A percentile compares a stretch with the other conserved stretches of the same genome.
phyloP scores from a whole-genome alignment of 2,329 filamentous ascomycete genomes.

The Fusarium coicis region DNA sequence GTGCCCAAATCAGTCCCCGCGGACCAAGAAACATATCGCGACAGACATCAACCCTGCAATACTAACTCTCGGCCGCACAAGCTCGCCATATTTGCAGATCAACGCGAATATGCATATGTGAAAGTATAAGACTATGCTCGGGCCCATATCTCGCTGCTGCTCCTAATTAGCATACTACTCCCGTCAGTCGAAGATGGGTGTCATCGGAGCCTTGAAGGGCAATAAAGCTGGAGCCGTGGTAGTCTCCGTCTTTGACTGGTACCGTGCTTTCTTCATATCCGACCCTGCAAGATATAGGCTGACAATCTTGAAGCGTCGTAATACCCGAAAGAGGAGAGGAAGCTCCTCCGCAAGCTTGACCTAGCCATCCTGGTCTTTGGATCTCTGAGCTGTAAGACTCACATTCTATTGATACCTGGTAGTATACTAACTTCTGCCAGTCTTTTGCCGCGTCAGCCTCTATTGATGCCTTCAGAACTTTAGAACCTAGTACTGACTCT shows the following conservation, averaged over 20 bases:
- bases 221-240: background rate
- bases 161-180: fast-evolving
- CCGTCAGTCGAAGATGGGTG: background rate
- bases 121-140: background rate
- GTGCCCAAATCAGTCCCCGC: background rate
- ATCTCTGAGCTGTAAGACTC: background rate
- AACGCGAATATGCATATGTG: too few species aligned
- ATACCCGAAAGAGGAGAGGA: constrained; percentile 1
- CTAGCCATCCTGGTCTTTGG: background rate
- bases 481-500: fast-evolving
- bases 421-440: background rate
- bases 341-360: background rate
- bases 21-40: fast-evolving
- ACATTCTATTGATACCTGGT: fast-evolving
- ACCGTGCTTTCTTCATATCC: background rate
- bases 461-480: fast-evolving
- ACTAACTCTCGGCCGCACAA: background rate
- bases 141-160: fast-evolving
- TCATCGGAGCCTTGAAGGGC: background rate
- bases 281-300: fast-evolving
- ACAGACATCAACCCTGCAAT: fast-evolving
- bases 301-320: background rate
- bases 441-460: constrained; percentile 4
- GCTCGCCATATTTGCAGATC: background rate
- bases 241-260: constrained; percentile 5